Base-by-base conservation (phyloP, 164 flowering plant genomes). In the Taxillus chinensis region DNA sequence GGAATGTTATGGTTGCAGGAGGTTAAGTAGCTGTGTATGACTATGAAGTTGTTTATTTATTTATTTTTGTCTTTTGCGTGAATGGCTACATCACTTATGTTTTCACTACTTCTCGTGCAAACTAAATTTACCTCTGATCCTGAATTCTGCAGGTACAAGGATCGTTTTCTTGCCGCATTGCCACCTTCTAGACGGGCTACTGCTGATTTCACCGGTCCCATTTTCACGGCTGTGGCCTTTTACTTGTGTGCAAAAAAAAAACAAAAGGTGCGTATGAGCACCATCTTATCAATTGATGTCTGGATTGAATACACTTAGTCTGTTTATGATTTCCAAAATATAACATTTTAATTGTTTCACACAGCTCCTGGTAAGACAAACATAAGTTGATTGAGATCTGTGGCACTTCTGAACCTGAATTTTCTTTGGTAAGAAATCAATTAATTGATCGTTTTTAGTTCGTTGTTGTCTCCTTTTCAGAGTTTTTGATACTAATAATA, bases 281-380 rank as follows among this genome's bases (percentile, higher is more conserved):
- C 14, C 7, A 8, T 53, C 14, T 53, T 41, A n/a, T 3, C 17
- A 39, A 7, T 39, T 52, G 52, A 15, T 9, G 55, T 3, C 13
- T 48, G 38, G 13, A 45, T 50, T 17, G n/a, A 27, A 27, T 27
- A 27, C 27, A 27, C 27, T 27, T 27, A 27, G 27, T 27, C 0
- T 27, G 27, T 27, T 27, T 27, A 27, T 27, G 27, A 27, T 27
- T 27, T 27, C 2, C 27, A 27, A 27, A 27, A 27, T 27, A 27
- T 27, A 27, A 27, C 27, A 1, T n/a, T 5, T 39, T 55, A 17
- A 41, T 59, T n/a, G 2, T 41, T 67, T 59, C 14, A 55, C 14
- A 55, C 86, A 95, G 99, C 96, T 95, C 51, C n/a, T n/a, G n/a
- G n/a, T n/a, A 95, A 89, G 99, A 95, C 71, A 95, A 86, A 70